Percentiles rank a stretch among this genome's conserved stretches.
Conservation (phyloP, 2,329 filamentous ascomycete genomes). For the Fusarium sp. region DNA sequence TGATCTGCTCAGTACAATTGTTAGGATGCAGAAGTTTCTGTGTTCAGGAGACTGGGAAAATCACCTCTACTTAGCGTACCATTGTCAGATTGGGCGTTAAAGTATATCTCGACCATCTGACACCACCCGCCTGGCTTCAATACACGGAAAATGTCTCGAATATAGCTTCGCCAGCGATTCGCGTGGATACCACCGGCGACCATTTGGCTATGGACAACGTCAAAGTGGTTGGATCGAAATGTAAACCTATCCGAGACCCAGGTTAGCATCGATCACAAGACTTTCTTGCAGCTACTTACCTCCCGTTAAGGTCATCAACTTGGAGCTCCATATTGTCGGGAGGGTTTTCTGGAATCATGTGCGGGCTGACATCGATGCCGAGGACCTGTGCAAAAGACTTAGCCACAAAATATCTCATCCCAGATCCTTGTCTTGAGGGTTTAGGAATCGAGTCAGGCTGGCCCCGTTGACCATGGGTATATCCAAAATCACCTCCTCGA, state of each 20-base stretch:
- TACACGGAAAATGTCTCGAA: conserved; percentile 78
- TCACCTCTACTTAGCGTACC: conserved; percentile 75
- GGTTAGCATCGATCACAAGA: conserved; percentile 6
- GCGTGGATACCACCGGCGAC: conserved; percentile 77
- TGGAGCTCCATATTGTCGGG: conserved; percentile 77
- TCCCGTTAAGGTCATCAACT: conserved; percentile 76
- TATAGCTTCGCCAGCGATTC: conserved; percentile 78
- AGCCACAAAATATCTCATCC: background rate
- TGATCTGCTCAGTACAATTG: conserved; percentile 58
- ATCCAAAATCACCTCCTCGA: no score
- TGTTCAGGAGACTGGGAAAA: conserved; percentile 22
- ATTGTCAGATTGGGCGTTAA: conserved; percentile 86
- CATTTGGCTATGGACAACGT: conserved; percentile 83
- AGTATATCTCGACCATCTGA: conserved; percentile 89
- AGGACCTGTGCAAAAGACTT: conserved; percentile 63
- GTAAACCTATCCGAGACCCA: conserved; percentile 61
- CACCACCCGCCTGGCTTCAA: conserved; percentile 83
- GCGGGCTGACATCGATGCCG: conserved; percentile 77
- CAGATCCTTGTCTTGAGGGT: background rate
- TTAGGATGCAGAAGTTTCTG: conserved; percentile 3
- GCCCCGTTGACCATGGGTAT: background rate
- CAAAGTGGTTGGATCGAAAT: conserved; percentile 77
- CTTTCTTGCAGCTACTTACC: conserved; percentile 51
- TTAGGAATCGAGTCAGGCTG: background rate
- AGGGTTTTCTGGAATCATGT: conserved; percentile 71